Evolutionary conservation across 768 basidiomycete genomes (phyloP).

Genomic region (Neoboletus brunneissimus): DNA sequence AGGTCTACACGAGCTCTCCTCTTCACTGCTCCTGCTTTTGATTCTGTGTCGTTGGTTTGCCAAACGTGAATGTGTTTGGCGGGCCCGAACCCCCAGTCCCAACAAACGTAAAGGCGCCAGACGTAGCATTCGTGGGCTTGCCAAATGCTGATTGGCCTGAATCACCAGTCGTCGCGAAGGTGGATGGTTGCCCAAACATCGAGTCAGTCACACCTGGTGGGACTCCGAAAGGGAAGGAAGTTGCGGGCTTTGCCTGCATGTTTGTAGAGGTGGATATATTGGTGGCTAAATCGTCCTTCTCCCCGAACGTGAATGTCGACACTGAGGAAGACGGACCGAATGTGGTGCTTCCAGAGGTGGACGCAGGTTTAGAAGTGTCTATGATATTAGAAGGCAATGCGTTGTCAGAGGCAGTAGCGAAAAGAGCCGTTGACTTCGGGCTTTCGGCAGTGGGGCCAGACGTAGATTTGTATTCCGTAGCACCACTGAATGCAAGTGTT

Average conservation of each 20-base stretch:
- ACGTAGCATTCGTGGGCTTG: conserved; percentile 18
- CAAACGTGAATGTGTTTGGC: conserved; percentile 21
- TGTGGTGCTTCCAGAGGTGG: conserved; percentile 1
- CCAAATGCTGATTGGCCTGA: conserved; percentile 10
- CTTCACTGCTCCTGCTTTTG: conserved; percentile 35
- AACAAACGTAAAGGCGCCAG: conserved; percentile 34
- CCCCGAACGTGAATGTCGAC: conserved; percentile 16
- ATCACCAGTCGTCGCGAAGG: conserved; percentile 1
- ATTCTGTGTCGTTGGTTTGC: conserved; percentile 29
- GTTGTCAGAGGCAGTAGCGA: neutral
- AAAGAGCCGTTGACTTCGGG: neutral
- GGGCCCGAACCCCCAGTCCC: conserved; percentile 18
- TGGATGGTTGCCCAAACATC: conserved; percentile 9
- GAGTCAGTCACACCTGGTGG: conserved; percentile 6
- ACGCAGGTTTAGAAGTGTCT: conserved; percentile 1
- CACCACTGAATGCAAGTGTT: neutral
- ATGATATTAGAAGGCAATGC: neutral
- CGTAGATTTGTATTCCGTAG: neutral
- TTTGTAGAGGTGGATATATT: conserved; percentile 1
- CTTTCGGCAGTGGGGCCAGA: neutral
- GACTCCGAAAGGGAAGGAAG: conserved; percentile 21
- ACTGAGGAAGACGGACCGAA: conserved; percentile 9
- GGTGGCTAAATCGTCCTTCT: conserved; percentile 15
- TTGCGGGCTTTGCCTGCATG: conserved; percentile 30
- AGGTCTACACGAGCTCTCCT: neutral